Evolutionary conservation across 768 basidiomycete genomes (phyloP).

Genomic region (Rhodocollybia butyracea): DNA sequence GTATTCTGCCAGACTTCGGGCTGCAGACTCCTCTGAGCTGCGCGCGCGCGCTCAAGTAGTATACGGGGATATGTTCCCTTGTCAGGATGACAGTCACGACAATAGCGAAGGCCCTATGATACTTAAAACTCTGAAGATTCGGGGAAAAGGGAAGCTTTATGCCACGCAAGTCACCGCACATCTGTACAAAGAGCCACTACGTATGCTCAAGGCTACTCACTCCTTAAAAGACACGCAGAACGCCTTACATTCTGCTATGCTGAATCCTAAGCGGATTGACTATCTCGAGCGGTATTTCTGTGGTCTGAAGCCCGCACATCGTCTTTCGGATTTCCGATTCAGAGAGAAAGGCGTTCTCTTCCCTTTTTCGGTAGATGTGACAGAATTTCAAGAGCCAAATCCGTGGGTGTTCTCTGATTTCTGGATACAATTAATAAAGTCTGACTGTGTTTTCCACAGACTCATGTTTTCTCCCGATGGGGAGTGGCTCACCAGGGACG

Average conservation of each 20-base stretch:
- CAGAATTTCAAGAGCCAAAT: slow-evolving; percentile 39
- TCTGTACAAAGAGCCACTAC: slow-evolving; percentile 14
- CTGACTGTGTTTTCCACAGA: neutral
- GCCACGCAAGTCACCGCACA: slow-evolving; percentile 10
- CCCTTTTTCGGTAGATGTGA: slow-evolving; percentile 42
- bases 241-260: slow-evolving; percentile 31
- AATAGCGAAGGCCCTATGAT: too few relatives aligned
- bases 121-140: neutral
- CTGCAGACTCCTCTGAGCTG: slow-evolving; percentile 23
- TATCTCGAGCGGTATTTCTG: slow-evolving; percentile 35
- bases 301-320: slow-evolving; percentile 38
- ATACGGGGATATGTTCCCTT: neutral
- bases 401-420: slow-evolving; percentile 41
- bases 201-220: neutral
- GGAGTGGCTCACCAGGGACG: neutral
- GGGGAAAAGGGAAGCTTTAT: slow-evolving; percentile 8
- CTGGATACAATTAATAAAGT: slow-evolving; percentile 40
- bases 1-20: slow-evolving; percentile 42
- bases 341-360: slow-evolving; percentile 40
- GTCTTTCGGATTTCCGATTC: slow-evolving; percentile 37
- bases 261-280: slow-evolving; percentile 33
- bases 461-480: neutral
- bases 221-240: slow-evolving; percentile 5
- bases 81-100: slow-evolving; percentile 15
- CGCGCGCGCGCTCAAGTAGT: neutral